These are phyloP conservation scores for Diutina siamensis DNA, from an alignment of 1,139 yeast genomes.

Conservation along the genomic window DNA sequence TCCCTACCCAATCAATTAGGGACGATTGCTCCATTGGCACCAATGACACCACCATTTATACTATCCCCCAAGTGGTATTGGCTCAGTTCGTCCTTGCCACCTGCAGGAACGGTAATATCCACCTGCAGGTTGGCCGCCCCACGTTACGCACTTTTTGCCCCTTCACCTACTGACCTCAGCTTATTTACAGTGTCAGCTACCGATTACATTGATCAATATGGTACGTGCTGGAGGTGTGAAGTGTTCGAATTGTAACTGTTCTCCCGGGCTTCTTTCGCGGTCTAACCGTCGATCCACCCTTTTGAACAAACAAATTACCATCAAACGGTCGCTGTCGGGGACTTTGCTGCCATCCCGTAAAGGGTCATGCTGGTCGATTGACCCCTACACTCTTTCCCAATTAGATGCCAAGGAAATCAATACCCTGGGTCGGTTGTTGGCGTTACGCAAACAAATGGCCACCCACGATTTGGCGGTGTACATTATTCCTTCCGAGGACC, in stretches of 20 bases:
- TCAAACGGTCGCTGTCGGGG: conserved; percentile 20
- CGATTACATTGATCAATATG: neutral
- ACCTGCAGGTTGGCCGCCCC: too few relatives aligned
- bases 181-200: neutral
- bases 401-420: conserved; percentile 34
- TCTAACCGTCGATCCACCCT: conserved; percentile 43
- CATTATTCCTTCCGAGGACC: conserved; percentile 85
- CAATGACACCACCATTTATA: too few relatives aligned
- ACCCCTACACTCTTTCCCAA: conserved; percentile 33
- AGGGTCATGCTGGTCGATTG: conserved; percentile 38
- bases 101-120: too few relatives aligned
- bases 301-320: conserved; percentile 37
- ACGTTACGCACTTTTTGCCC: neutral
- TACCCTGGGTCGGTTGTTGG: conserved; percentile 47
- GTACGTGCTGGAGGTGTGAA: conserved; percentile 9
- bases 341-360: conserved; percentile 23
- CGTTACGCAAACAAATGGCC: conserved; percentile 57
- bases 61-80: too few relatives aligned
- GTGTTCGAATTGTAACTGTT: conserved; percentile 71
- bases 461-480: conserved; percentile 61
- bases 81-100: too few relatives aligned
- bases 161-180: neutral
- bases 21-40: too few relatives aligned
- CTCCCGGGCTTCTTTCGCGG: conserved; percentile 67
- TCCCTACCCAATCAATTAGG: too few relatives aligned